phyloP scores from a whole-genome alignment of 2,329 filamentous ascomycete species.

The Cladophialophora exuberans region DNA sequence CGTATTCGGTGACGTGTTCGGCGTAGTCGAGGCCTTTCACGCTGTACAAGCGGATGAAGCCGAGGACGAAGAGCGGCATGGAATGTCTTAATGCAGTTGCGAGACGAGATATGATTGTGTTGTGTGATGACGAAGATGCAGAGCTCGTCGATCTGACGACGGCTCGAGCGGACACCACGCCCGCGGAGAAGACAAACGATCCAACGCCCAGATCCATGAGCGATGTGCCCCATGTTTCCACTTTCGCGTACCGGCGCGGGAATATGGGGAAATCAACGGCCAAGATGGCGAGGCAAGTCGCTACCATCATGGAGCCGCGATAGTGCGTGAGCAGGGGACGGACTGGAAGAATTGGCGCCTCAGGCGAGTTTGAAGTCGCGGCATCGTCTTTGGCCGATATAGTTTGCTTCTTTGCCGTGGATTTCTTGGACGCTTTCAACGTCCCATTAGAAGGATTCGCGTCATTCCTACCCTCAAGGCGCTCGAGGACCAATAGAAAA shows the following conservation, averaged over 20 bases:
- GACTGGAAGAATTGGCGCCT: conserved; percentile 43
- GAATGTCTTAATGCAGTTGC: conserved; percentile 74
- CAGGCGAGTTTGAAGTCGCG: neutral
- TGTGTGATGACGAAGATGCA: neutral
- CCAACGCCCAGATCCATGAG: conserved; percentile 97
- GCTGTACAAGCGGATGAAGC: conserved; percentile 77
- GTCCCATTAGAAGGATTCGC: conserved; percentile 4
- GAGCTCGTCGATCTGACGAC: conserved; percentile 45
- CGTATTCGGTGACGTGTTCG: conserved; percentile 96
- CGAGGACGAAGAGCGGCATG: conserved; percentile 77
- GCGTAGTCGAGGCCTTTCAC: conserved; percentile 96
- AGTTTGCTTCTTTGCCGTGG: conserved; percentile 12
- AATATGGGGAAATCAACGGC: conserved; percentile 95
- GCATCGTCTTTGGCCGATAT: neutral
- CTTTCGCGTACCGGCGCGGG: conserved; percentile 92
- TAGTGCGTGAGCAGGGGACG: conserved; percentile 95
- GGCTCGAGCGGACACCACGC: conserved; percentile 83
- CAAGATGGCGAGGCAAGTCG: conserved; percentile 89
- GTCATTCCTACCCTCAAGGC: neutral
- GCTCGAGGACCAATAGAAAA: conserved; percentile 52
- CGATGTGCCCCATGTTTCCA: conserved; percentile 99
- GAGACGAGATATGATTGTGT: conserved; percentile 59
- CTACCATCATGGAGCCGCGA: conserved; percentile 85
- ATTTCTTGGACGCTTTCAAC: neutral
- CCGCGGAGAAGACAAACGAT: conserved; percentile 94